These are phyloP conservation scores for Rhizopus stolonifer DNA, from an alignment of 371 early-diverging fungal genomes.

Conservation along the genomic window DNA sequence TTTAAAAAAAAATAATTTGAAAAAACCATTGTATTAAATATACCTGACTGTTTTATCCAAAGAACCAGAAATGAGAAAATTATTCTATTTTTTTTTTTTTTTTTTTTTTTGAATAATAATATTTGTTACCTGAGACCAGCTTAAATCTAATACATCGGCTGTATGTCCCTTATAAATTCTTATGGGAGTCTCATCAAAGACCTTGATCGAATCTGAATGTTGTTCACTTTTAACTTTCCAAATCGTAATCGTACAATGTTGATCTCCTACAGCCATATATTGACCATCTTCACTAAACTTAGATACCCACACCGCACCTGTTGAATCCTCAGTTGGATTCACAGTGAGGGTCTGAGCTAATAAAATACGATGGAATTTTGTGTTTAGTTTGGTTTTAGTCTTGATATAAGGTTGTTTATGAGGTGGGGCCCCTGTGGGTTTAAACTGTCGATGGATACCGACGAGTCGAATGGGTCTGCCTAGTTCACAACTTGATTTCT, in stretches of 20 bases:
- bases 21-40: not conserved
- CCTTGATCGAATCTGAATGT: constrained; percentile 28
- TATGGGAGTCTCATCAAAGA: constrained; percentile 68
- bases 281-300: constrained; percentile 77
- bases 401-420: constrained; percentile 36
- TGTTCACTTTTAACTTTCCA: constrained; percentile 60
- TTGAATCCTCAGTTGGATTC: constrained; percentile 12
- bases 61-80: constrained; percentile 80
- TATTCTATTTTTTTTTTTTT: constrained; percentile 35
- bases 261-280: constrained; percentile 79
- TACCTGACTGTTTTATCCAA: constrained; percentile 80
- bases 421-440: constrained; percentile 18
- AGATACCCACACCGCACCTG: constrained; percentile 52
- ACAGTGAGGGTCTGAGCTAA: constrained; percentile 37
- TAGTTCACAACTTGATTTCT: not conserved
- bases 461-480: not conserved
- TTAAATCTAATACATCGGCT: constrained; percentile 72
- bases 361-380: constrained; percentile 29
- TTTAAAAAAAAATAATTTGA: constrained; percentile 1
- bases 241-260: constrained; percentile 68
- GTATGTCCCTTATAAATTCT: constrained; percentile 71
- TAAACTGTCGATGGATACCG: constrained; percentile 15
- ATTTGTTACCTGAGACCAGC: constrained; percentile 74
- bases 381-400: constrained; percentile 35
- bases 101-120: not conserved